Evolutionary conservation across 208 protist species (phyloP).

Genomic region (Herpetomonas samuelpessoai): DNA sequence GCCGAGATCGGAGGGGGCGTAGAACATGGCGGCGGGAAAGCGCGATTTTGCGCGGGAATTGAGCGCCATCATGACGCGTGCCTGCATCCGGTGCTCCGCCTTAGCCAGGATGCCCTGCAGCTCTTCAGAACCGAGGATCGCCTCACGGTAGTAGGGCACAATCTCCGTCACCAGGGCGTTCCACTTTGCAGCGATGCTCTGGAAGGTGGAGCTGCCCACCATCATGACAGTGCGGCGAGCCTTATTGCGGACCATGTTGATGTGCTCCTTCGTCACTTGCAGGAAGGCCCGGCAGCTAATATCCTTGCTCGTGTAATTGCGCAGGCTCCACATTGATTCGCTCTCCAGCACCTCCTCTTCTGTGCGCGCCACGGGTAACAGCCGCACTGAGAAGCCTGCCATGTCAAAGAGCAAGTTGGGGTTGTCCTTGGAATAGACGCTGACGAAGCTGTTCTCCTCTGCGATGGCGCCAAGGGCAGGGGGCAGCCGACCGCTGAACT

Average conservation of each 20-base stretch:
- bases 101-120: constrained; percentile 99
- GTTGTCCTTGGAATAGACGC: constrained; percentile 99
- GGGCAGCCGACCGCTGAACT: constrained; percentile 99
- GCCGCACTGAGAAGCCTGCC: constrained; percentile 98
- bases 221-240: constrained; percentile 99
- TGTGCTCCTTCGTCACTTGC: constrained; percentile 95
- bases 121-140: constrained; percentile 96
- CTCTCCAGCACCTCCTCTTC: constrained; percentile 89
- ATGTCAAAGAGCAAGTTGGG: constrained; percentile 99
- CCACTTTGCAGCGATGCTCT: constrained; percentile 99
- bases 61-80: constrained; percentile 99
- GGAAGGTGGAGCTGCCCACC: constrained; percentile 99
- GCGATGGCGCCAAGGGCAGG: constrained; percentile 96
- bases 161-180: constrained; percentile 99
- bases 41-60: constrained; percentile 99
- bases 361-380: constrained; percentile 91
- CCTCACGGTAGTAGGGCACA: constrained; percentile 99
- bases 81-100: constrained; percentile 99
- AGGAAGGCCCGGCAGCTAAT: constrained; percentile 99
- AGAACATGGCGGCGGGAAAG: constrained; percentile 99
- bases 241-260: constrained; percentile 98
- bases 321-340: constrained; percentile 99
- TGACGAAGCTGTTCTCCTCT: constrained; percentile 98
- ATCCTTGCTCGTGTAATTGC: constrained; percentile 98
- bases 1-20: constrained; percentile 98